Evolutionary conservation across 495 filamentous ascomycete species (phyloP), one percentile per base, ranked within the genome.

Genomic region (Bryoglossum gracile): DNA sequence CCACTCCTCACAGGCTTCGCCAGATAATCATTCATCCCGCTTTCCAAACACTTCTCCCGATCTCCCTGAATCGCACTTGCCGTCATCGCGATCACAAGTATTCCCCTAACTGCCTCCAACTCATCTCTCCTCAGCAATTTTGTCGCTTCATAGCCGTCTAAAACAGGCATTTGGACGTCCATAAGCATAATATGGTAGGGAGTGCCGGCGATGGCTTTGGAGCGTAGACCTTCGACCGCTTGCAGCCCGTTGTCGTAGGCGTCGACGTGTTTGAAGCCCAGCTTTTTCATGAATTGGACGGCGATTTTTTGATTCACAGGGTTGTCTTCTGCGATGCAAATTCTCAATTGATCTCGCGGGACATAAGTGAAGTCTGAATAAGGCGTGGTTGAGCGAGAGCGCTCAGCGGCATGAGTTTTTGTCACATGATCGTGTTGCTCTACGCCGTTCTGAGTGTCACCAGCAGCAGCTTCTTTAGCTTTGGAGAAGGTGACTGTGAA

Each of bases 1-100:
- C 80, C 77, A 13, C 76, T 80, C 43, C 87, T 74, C 1, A 95
- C 89, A 8, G 89, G 89, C 62, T 95, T 95, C 19, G 89, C 88
- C 4, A 95, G 78, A 51, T 95, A 95, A 53, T 95, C 88, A 66
- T 94, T 94, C 89, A 95, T 95, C 22, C 89, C 89, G 0, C 87
- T 86, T 21, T 87, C 87, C 13, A 95, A 70, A 56, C 89, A 95
- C 63, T 90, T 94, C 64, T 95, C 89, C 22, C 88, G 75, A 55
- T 95, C 89, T 30, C 89, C 89, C 60, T 87, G 84, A 54, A 95
- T 95, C 13, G 89, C 89, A 43, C 79, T 84, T 2, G 89, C 89
- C 3, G 89, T 95, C 89, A 95, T 94, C 30, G 89, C 89, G 50
- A 95, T 92, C 44, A 95, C 81, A 9, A 95, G 71, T 0, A 89